Base-by-base conservation (phyloP, 2,329 filamentous ascomycete species). In the Chaetomiaceae sp. region DNA sequence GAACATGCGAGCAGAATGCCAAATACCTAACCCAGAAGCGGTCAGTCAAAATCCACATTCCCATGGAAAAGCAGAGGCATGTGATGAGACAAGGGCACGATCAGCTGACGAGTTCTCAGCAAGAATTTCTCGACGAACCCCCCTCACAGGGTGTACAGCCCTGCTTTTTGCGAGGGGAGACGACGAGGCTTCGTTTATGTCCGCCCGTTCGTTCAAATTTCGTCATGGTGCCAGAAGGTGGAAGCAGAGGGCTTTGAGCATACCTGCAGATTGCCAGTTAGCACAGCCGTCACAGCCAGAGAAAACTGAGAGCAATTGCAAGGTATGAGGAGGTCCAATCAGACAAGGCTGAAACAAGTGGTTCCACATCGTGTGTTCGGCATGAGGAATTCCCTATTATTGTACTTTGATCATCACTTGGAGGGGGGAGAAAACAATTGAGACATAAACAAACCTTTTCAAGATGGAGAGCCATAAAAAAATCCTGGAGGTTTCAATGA, bases 151-250 rank as follows among this genome's bases (percentile, higher is more conserved):
- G 77, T 81, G 76, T 81, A 80, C 75, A 72, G 66, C 71, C 76
- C 73, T 68, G 76, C 66, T 76, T 73, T 74, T 65, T 67, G 67
- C 61, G 69, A 64, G 61, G 64, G 68, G 60, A 59, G 65, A 63
- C 67, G 60, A 62, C 45, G 50, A 58, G 57, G 71, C 70, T 74
- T 78, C 75, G 67, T 69, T 77, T 79, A 78, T 81, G 78, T 80
- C 78, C 78, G 78, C 78, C 78, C 78, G 78, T 81, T 81, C 78
- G 78, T 81, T 79, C 77, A 81, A 79, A 66, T 68, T 75, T 81
- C 78, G 70, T 81, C 78, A 81, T 74, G 61, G 55, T 61, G 65
- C 67, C 52, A 48, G 43, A 44, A 26, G 32, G 27, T 24, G 42
- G 52, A 35, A 18, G 39, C 42, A 35, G 37, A 61, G 51, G 50